Base-by-base conservation (phyloP, 352 stramenopile genomes). In the Phytophthora rubi region DNA sequence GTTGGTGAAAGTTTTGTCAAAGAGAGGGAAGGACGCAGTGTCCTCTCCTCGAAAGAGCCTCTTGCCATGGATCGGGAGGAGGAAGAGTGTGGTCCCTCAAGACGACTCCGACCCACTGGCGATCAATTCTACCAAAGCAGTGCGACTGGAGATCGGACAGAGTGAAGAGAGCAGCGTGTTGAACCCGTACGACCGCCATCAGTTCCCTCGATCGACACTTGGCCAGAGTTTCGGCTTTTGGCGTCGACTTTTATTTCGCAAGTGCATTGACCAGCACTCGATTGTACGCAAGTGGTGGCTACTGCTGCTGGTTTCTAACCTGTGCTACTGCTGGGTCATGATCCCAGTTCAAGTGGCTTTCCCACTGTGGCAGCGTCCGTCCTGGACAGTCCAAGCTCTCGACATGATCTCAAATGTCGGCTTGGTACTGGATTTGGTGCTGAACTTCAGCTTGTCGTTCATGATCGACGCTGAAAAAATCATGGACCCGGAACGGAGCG, bases 381-480 rank as follows among this genome's bases (percentile, higher is more conserved):
- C 68, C 15, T 80, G 80, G 74, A 67, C 72, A 16, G 68, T 83
- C 32, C 52, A 69, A 33, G n/a, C 59, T 0, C 0, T 71, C 0
- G 85, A 89, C 32, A 55, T 49, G 3, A 32, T 90, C 13, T 79
- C 68, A 0, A 79, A 91, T 57, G 3, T 68, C 4, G 51, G 73
- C 0, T 60, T 92, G 1, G 42, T 73, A 5, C 58, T 75, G 6
- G 82, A 90, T 39, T 59, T 92, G 4, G 68, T 88, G n/a, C 26
- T 89, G 5, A 92, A 90, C 56, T 79, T 89, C 26, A 87, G 81
- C 12, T 64, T 90, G 0, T 87, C 82, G 5, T 92, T 85, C 61
- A 75, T 64, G 4, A 49, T 73, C 7, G 65, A 90, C 37, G 70
- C 79, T 1, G 84, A 92, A 47, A 89, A 84, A 35, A 90, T 90